Evolutionary conservation across 371 early-diverging fungal genomes (phyloP).

Genomic region (Mortierella sp.): DNA sequence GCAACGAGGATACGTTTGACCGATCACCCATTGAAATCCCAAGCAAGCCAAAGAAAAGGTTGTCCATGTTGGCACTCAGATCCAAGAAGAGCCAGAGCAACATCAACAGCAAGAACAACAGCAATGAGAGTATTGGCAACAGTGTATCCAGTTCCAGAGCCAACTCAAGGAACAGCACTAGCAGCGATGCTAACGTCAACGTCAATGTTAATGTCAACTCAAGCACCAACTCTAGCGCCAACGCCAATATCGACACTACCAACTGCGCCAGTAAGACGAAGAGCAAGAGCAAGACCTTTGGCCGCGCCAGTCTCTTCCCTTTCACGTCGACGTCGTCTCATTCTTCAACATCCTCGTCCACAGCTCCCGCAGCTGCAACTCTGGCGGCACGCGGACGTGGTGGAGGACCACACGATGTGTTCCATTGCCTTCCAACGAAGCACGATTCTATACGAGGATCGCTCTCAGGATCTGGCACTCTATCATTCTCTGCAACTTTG

Average conservation of each 20-base stretch:
- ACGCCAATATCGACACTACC: background rate
- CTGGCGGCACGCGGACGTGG: constrained; percentile 16
- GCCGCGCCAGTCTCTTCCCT: constrained; percentile 1
- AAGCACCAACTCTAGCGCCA: background rate
- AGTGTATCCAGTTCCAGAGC: too few relatives aligned
- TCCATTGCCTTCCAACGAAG: constrained; percentile 12
- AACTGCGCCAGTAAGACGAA: constrained; percentile 3
- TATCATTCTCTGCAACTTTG: constrained; percentile 43
- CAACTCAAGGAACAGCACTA: background rate
- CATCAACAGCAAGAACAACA: constrained; percentile 3
- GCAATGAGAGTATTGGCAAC: background rate
- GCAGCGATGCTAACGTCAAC: background rate
- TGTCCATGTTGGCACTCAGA: background rate
- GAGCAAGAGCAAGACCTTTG: constrained; percentile 14
- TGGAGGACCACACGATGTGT: constrained; percentile 7
- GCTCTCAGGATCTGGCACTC: constrained; percentile 8
- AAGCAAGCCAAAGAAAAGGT: background rate
- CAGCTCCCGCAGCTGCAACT: constrained; percentile 22
- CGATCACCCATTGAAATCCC: background rate
- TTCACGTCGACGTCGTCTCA: background rate
- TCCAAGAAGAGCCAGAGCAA: constrained; percentile 3
- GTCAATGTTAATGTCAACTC: background rate
- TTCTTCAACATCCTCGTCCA: constrained; percentile 7
- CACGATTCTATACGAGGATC: constrained; percentile 8
- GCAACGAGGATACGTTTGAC: background rate